Base-by-base conservation (phyloP, 441 rosid species). In the Euphorbia corollata region DNA sequence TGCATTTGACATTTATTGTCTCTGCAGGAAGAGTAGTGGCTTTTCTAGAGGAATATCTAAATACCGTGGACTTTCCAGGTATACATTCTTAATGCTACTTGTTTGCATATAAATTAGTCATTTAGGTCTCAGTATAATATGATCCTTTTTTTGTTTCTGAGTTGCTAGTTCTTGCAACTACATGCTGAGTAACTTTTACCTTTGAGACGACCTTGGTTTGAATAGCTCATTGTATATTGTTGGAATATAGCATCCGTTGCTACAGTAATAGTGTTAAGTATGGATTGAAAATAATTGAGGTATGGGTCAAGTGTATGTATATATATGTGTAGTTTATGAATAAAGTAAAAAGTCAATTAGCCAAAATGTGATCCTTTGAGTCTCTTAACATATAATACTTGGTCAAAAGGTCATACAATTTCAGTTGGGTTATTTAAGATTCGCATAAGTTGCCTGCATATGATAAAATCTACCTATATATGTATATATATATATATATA, bases 1-100 rank as follows among this genome's bases (percentile, higher is more conserved):
- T 60, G 63, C 78, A 63, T 69, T 79, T 81, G 63, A 77, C 69
- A 54, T 57, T 70, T 6, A 55, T 16, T 65, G 7, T 64, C 71
- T 71, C 43, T 81, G 78, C 90, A 93, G 99, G 48, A 79, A 78
- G 61, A 91, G 99, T 75, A 94, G 97, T 60, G 99, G 97, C 11
- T 94, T 91, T 70, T 94, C 99, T 2, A 83, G 99, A 71, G 99
- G 99, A 23, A 86, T 94, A 69, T 89, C 99, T 16, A 94, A 91
- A 76, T 94, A 86, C 68, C 96, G 99, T 27, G 97, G 96, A 48
- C 95, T 94, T 3, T 94, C 99, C 19, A 87, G 96, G 98, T 92
- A 75, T 61, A 66, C 39, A 53, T 45, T 51, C 7, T 62, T 53
- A 24, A 59, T 69, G 34, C n/a, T 53, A 61, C 12, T 59, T 38